These are phyloP conservation scores for Chenopodium quinoa DNA, from an alignment of 148 eudicot species.

Conservation along the genomic window DNA sequence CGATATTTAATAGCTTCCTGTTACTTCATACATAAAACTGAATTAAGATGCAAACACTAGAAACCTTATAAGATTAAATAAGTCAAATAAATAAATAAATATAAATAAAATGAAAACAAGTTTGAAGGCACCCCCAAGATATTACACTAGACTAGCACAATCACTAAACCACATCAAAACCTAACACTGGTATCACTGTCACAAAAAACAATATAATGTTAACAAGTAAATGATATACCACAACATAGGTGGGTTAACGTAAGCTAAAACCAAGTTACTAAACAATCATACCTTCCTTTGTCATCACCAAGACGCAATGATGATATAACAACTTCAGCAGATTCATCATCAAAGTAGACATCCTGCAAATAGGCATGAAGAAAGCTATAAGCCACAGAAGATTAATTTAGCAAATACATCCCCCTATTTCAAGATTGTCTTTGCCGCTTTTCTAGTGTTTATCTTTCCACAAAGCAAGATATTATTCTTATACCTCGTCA, in stretches of 20 bases:
- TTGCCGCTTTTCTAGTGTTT: not conserved
- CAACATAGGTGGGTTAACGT: slow-evolving; percentile 5
- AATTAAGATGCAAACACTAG: not conserved
- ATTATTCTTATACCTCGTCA: slow-evolving; percentile 64
- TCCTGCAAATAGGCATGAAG: slow-evolving; percentile 49
- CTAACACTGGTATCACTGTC: not conserved
- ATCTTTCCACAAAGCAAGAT: not conserved
- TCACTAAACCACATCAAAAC: not conserved
- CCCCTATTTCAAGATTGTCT: not conserved
- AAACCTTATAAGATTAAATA: not conserved
- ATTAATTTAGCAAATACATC: not conserved
- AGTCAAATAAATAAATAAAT: not conserved
- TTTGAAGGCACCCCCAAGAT: no score
- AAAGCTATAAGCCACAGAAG: not conserved
- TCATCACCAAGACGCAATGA: slow-evolving; percentile 92
- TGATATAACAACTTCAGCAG: slow-evolving; percentile 96
- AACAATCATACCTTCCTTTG: slow-evolving; percentile 76
- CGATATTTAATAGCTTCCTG: not conserved
- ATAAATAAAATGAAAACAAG: no score
- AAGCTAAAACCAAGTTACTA: not conserved
- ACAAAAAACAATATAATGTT: not conserved
- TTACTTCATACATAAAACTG: not conserved
- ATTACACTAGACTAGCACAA: not conserved
- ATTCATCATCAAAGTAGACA: slow-evolving; percentile 91
- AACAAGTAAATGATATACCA: not conserved